phyloP scores from a whole-genome alignment of 2,329 filamentous ascomycete species.

The Colletotrichum higginsianum region DNA sequence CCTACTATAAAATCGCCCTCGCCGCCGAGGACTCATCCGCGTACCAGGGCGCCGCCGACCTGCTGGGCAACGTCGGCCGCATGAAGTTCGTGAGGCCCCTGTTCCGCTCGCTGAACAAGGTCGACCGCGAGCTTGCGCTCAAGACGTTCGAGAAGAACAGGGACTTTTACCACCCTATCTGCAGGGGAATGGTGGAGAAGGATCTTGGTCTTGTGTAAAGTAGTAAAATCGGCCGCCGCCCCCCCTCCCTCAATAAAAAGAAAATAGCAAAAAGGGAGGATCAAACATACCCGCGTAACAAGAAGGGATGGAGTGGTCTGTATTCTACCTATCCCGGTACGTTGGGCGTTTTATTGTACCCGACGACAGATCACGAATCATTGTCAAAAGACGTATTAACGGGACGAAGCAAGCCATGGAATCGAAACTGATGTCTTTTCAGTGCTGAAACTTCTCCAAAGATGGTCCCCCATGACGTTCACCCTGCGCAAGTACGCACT shows the following conservation, averaged over 20 bases:
- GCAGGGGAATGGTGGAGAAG: constrained; percentile 87
- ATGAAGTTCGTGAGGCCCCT: constrained; percentile 98
- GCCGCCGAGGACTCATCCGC: constrained; percentile 78
- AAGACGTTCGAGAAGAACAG: constrained; percentile 89
- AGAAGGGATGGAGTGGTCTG: too few species aligned
- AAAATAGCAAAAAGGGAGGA: background rate
- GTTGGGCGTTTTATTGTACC: too few species aligned
- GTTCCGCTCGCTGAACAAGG: constrained; percentile 81
- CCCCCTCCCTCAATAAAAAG: too few species aligned
- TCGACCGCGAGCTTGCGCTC: constrained; percentile 81
- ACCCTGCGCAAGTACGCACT: too few species aligned
- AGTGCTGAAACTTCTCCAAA: too few species aligned
- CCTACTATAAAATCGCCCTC: constrained; percentile 86
- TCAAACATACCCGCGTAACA: background rate
- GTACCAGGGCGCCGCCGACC: constrained; percentile 79
- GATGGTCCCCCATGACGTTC: too few species aligned
- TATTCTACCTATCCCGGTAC: too few species aligned
- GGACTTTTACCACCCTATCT: constrained; percentile 97
- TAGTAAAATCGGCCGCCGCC: too few species aligned
- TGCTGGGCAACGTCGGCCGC: constrained; percentile 86
- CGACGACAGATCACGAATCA: too few species aligned
- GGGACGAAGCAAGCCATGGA: too few species aligned
- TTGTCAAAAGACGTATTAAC: too few species aligned
- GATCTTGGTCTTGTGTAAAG: constrained; percentile 68
- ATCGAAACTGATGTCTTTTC: too few species aligned